phyloP scores from a whole-genome alignment of 331 rosid genomes.

The Spiraea crenata region DNA sequence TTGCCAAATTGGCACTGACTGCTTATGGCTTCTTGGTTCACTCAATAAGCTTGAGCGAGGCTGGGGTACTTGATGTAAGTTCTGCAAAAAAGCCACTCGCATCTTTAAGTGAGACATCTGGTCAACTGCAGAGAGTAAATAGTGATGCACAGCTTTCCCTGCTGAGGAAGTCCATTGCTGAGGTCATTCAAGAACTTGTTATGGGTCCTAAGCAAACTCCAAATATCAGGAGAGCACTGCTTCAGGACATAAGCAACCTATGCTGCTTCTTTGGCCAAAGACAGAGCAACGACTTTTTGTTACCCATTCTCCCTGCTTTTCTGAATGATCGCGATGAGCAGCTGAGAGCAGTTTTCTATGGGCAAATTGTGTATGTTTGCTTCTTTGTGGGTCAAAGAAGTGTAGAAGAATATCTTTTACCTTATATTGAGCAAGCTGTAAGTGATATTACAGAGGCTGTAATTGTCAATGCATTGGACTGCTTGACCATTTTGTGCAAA shows the following conservation, averaged over 20 bases:
- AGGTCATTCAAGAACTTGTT: conserved; percentile 96
- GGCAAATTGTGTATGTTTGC: conserved; percentile 89
- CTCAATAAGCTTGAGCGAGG: conserved; percentile 93
- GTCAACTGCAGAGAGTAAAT: conserved; percentile 57
- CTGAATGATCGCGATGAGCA: conserved; percentile 92
- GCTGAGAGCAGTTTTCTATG: conserved; percentile 85
- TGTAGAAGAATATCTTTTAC: conserved; percentile 97
- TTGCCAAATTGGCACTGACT: conserved; percentile 87
- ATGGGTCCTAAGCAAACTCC: conserved; percentile 99
- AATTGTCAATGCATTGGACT: conserved; percentile 83
- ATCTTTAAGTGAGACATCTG: conserved; percentile 60
- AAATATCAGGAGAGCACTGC: conserved; percentile 92
- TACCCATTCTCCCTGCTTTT: conserved; percentile 98
- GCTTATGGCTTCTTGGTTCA: conserved; percentile 90
- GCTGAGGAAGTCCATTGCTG: conserved; percentile 91
- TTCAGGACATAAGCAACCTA: conserved; percentile 83
- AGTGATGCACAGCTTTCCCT: conserved; percentile 68
- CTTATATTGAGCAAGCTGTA: conserved; percentile 94
- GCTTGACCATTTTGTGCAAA: conserved; percentile 80
- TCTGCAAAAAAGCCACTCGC: conserved; percentile 46
- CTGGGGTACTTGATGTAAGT: conserved; percentile 90
- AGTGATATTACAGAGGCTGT: conserved; percentile 79
- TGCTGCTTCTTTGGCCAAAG: conserved; percentile 97
- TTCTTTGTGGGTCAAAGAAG: conserved; percentile 98
- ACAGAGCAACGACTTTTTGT: conserved; percentile 90